A percentile compares a stretch with the other conserved stretches of the same genome.
Conservation (phyloP, 805 yeast genomes). For the Starmera pachycereana region DNA sequence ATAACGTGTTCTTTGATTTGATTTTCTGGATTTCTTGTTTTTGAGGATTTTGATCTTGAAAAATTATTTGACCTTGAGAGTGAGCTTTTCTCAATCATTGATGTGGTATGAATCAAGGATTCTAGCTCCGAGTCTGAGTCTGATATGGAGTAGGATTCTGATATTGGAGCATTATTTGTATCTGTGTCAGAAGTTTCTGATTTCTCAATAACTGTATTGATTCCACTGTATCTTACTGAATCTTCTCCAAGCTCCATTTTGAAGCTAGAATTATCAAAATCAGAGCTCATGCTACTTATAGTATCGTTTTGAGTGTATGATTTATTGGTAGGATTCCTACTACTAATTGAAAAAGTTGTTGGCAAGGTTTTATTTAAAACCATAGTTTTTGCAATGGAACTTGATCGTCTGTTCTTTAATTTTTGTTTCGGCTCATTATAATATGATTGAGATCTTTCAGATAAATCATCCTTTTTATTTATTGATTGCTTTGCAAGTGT, state of each 20-base stretch:
- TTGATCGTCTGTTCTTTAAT: constrained; percentile 1
- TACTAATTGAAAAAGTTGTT: constrained; percentile 3
- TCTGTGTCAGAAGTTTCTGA: not conserved
- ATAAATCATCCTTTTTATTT: too few relatives aligned
- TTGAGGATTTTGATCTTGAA: constrained; percentile 2
- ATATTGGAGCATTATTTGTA: not conserved
- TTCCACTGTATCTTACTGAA: not conserved
- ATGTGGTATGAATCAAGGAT: not conserved
- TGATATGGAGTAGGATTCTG: not conserved
- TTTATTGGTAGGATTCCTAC: constrained; percentile 1
- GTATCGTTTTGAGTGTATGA: too few relatives aligned
- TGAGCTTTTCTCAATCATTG: too few relatives aligned
- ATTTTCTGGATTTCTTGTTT: not conserved
- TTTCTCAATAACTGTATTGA: not conserved
- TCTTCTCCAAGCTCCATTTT: not conserved
- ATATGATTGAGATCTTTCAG: too few relatives aligned
- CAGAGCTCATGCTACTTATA: too few relatives aligned
- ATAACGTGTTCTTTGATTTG: constrained; percentile 6
- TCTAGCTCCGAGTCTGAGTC: not conserved
- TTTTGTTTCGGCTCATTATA: constrained; percentile 1
- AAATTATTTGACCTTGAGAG: constrained; percentile 1
- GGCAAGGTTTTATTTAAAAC: constrained; percentile 4
- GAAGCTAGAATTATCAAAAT: too few relatives aligned
- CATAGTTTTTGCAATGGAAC: constrained; percentile 7
- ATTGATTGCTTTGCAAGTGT: too few relatives aligned